phyloP scores from a whole-genome alignment of 208 protist genomes.

The Acanthamoeba triangularis region DNA sequence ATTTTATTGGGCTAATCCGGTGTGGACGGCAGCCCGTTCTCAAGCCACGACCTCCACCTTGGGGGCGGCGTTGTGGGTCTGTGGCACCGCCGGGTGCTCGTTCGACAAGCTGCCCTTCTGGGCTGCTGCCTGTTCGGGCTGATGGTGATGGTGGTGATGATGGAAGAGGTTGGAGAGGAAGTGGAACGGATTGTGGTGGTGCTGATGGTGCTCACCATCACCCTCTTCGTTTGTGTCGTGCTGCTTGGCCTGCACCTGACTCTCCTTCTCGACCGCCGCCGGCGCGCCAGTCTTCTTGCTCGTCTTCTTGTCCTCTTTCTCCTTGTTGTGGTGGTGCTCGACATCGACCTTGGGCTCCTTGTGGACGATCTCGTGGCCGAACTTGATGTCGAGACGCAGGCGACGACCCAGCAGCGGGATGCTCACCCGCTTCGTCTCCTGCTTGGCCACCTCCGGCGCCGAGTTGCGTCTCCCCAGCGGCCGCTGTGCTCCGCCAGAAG shows the following conservation, averaged over 20 bases:
- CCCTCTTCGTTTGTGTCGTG: background rate
- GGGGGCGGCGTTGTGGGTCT: background rate
- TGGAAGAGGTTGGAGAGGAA: slow-evolving; percentile 27
- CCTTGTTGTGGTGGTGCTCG: background rate
- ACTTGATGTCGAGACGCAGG: background rate
- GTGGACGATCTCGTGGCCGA: slow-evolving; percentile 19
- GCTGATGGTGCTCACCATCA: background rate
- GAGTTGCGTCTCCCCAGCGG: background rate
- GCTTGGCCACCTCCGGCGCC: background rate
- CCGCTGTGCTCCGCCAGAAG: background rate
- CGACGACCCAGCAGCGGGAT: slow-evolving; percentile 28
- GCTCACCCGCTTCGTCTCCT: background rate
- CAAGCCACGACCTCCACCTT: background rate
- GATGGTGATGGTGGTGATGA: background rate
- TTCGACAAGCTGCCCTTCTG: background rate
- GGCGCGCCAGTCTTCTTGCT: background rate
- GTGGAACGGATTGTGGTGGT: slow-evolving; percentile 30
- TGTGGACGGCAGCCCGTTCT: too few relatives aligned
- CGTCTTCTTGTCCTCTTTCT: background rate
- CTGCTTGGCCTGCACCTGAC: background rate
- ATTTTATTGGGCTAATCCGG: too few relatives aligned
- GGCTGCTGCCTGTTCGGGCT: background rate
- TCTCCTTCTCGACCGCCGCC: background rate
- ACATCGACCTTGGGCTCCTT: background rate
- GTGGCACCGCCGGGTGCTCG: background rate